Evolutionary conservation across 768 basidiomycete genomes (phyloP).

Genomic region (Panaeolus cyanescens): DNA sequence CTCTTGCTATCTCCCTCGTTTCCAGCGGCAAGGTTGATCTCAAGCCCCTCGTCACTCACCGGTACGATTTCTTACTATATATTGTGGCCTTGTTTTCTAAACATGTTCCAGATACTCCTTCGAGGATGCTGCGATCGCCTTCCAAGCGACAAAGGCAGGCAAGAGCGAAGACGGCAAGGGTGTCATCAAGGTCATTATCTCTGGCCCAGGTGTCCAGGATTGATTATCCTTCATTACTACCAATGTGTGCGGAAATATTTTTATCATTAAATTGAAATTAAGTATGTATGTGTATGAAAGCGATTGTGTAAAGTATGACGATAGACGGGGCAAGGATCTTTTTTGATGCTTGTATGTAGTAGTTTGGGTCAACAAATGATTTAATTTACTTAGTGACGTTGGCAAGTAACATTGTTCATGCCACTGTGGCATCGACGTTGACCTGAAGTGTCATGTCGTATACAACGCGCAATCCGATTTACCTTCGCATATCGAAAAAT

Average conservation of each 20-base stretch:
- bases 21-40: slow-evolving; percentile 82
- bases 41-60: slow-evolving; percentile 87
- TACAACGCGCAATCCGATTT: slow-evolving; percentile 74
- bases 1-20: slow-evolving; percentile 82
- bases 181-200: slow-evolving; percentile 89
- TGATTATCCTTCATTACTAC: neutral
- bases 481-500: slow-evolving; percentile 76
- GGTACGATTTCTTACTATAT: slow-evolving; percentile 41
- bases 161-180: slow-evolving; percentile 85
- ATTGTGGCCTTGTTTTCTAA: slow-evolving; percentile 7
- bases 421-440: neutral
- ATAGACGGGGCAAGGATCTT: neutral
- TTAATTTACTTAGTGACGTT: no score
- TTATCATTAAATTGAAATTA: slow-evolving; percentile 1
- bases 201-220: slow-evolving; percentile 55
- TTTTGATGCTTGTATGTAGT: neutral
- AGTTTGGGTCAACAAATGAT: neutral
- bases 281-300: neutral
- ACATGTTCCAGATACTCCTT: slow-evolving; percentile 63
- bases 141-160: slow-evolving; percentile 77
- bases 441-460: slow-evolving; percentile 48
- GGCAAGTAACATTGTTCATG: neutral
- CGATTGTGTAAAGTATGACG: neutral
- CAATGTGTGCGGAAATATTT: neutral
- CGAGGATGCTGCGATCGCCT: slow-evolving; percentile 75